Evolutionary conservation across 2,329 filamentous ascomycete species (phyloP), one percentile per base, ranked within the genome.

Genomic region (Apiospora malaysiana): DNA sequence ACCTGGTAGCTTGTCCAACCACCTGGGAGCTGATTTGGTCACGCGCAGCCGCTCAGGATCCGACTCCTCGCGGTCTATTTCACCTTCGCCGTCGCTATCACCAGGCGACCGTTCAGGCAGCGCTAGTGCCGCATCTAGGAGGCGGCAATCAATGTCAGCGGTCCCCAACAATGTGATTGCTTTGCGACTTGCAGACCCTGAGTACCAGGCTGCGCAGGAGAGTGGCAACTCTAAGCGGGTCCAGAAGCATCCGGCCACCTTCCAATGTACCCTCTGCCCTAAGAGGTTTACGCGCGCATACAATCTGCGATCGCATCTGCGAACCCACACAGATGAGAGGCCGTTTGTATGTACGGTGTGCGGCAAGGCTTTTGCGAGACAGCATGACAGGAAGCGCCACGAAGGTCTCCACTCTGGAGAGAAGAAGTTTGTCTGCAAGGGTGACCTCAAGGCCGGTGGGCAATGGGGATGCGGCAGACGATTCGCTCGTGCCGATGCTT

Each of bases 361-460:
- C 76, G 94, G 94, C 69, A 99, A 99, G 82, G 96, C 96, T 0
- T 99, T 99, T 83, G 96, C 96, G 7, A 92, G 96, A 37, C 96
- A 99, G 79, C 96, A 99, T 79, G 96, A 99, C 80, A 92, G 96
- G 65, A 99, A 99, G 83, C 92, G 96, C 49, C 96, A 99, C 81
- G 96, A 99, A 83, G 95, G 95, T 49, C 85, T 99, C 56, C 96
- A 99, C 79, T 97, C 94, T 0, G 96, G 96, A 56, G 96, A 99
- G 84, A 99, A 98, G 89, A 98, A 97, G 79, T 99, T 98, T 79
- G 93, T 98, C 9, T 99, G 96, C 83, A 94, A 94, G 75, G 96
- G 96, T 69, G 93, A 95, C 71, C 89, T 99, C 68, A 95, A 95
- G 75, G 90, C 90, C 1, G 91, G 92, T 66, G 92, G 92, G 6